Conservation (phyloP, 2,329 filamentous ascomycete genomes). For the Ophiocordyceps australis region DNA sequence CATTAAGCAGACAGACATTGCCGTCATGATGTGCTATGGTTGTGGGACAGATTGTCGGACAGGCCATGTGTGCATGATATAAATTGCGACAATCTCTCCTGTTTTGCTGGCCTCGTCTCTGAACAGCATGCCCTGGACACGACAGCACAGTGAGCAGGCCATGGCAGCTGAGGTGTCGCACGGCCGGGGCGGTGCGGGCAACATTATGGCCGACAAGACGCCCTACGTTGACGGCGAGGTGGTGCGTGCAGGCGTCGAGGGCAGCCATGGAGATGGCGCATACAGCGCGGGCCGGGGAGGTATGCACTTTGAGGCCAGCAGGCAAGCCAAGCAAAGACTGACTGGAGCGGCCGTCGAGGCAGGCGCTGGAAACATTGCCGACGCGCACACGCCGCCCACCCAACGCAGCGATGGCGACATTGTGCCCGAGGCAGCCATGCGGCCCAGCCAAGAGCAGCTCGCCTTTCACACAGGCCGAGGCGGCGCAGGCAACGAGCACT, state of each 20-base stretch:
- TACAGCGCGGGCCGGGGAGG: slow-evolving; percentile 42
- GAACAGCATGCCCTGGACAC: too few relatives aligned
- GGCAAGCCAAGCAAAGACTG: too few relatives aligned
- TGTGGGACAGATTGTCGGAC: too few relatives aligned
- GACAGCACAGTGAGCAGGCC: too few relatives aligned
- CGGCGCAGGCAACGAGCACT: slow-evolving; percentile 37
- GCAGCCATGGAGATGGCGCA: slow-evolving; percentile 38
- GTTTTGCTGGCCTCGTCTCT: too few relatives aligned
- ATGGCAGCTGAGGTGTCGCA: slow-evolving; percentile 34
- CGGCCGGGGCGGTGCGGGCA: slow-evolving; percentile 42
- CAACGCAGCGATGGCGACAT: slow-evolving; percentile 31
- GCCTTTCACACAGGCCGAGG: slow-evolving; percentile 42
- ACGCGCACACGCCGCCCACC: slow-evolving; percentile 18
- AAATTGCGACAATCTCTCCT: too few relatives aligned
- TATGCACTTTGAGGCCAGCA: slow-evolving; percentile 16
- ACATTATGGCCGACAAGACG: slow-evolving; percentile 38
- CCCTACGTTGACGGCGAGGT: slow-evolving; percentile 45
- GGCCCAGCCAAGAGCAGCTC: slow-evolving; percentile 24
- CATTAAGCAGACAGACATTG: too few relatives aligned
- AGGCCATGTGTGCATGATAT: too few relatives aligned
- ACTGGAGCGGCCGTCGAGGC: background rate
- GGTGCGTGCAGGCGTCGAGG: slow-evolving; percentile 32
- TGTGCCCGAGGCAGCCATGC: slow-evolving; percentile 31
- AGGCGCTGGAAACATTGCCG: slow-evolving; percentile 42
- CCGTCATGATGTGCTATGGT: too few relatives aligned